Evolutionary conservation across 108 stramenopile genomes (phyloP), one percentile per base, ranked within the genome.

Genomic region (Nitzschia sp.): DNA sequence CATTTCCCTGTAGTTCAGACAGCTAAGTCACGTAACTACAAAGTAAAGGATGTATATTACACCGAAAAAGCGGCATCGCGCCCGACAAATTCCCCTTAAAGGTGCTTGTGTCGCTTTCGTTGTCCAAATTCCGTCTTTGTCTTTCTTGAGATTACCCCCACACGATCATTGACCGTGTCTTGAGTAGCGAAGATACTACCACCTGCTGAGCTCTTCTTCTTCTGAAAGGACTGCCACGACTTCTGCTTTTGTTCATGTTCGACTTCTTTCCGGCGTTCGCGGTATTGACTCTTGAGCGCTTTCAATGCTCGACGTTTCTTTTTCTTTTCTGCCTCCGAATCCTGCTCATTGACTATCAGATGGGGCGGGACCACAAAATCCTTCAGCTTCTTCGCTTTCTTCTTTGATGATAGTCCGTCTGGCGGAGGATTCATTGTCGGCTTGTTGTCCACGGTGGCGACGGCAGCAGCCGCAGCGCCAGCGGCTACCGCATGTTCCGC

Each of bases 201-300:
- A 34, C 38, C 68, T 53, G 70, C 78, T 78, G 11, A 59, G 32
- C 59, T 72, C 36, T 59, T 65, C 63, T 82, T 85, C 8, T 76
- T 72, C 66, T 85, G 83, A 80, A 94, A 94, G 29, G 77, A 79
- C 63, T 92, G 85, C 93, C 93, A 94, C 21, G 87, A 82, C 31
- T 83, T 85, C 42, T 88, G 86, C 55, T 87, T 87, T 42, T 88
- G 76, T 17, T 70, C 57, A 9, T 83, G 79, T 71, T 92, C 90
- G 9, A 66, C 57, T 59, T 91, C 90, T 54, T 90, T 91, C 68
- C 79, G 77, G 61, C 85, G 68, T 19, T 71, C 73, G 30, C 89
- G 78, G 36, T 76, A 77, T 77, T 91, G 89, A 36, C 71, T 81
- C 68, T 94, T 94, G 46, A 94, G 80, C 5, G 85, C 74, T 46